Evolutionary conservation across 2,329 filamentous ascomycete genomes (phyloP), one percentile per base, ranked within the genome.

Genomic region (Aureobasidium mangrovei): DNA sequence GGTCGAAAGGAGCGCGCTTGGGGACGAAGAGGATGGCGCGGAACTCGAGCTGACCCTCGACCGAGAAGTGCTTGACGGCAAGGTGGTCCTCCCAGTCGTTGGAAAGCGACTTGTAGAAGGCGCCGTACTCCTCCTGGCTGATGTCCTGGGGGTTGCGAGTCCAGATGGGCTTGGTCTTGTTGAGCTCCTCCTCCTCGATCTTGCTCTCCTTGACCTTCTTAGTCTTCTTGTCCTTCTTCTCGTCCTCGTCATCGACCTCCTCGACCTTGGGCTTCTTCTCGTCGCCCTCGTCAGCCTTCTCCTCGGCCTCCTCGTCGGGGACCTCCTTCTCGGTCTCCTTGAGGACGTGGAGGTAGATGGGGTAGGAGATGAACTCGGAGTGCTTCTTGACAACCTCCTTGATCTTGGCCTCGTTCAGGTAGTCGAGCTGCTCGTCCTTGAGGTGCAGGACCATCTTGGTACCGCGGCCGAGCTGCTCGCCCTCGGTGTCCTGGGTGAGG

Each of bases 321-420:
- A 97, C 90, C 81, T 98, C 93, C 69, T 82, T 96, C 88, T 98
- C 93, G 63, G 85, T 91, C 88, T 98, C 93, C 87, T 98, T 98
- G 74, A 87, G 77, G 70, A 98, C 91, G 80, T 98, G 93, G 64
- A 98, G 91, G 83, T 96, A 98, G 86, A 98, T 98, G 71, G 93
- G 93, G 83, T 98, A 98, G 49, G 93, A 97, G 81, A 98, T 98
- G 83, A 98, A 98, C 81, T 98, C 93, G 72, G 93, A 97, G 87
- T 98, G 93, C 88, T 98, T 98, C 90, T 97, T 97, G 82, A 98
- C 91, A 63, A 98, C 91, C 82, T 98, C 93, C 88, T 98, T 98
- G 82, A 98, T 86, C 83, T 91, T 93, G 81, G 82, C 82, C 86
- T 98, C 93, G 77, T 97, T 94, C 64, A 97, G 81, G 84, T 95